Conservation (phyloP, 2,329 filamentous ascomycete species). For the Neopestalotiopsis clavispora region DNA sequence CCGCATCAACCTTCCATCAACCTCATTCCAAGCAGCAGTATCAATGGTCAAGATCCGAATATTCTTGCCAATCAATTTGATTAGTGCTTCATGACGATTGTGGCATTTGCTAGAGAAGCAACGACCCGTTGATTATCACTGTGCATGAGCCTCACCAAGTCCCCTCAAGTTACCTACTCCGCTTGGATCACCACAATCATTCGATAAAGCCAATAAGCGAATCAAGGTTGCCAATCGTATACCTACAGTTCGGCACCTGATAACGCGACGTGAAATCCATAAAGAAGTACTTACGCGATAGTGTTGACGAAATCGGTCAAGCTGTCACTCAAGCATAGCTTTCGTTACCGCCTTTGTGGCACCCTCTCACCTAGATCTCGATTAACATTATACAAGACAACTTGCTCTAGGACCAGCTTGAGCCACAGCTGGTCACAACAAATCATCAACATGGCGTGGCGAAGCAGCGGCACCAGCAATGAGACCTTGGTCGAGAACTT, state of each 20-base stretch:
- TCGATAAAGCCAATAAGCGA: no score
- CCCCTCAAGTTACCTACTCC: no score
- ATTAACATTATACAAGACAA: neutral
- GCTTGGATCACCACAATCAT: no score
- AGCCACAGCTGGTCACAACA: neutral
- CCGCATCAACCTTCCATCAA: neutral
- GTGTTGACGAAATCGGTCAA: neutral
- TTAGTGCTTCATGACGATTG: no score
- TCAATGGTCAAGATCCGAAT: neutral
- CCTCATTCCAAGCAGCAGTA: neutral
- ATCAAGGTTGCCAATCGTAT: no score
- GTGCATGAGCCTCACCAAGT: no score
- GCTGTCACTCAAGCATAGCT: neutral
- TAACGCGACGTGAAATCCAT: no score
- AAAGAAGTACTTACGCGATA: neutral
- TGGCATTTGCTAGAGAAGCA: no score
- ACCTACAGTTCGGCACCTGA: no score
- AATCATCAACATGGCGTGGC: constrained; percentile 79
- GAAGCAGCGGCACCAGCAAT: constrained; percentile 78
- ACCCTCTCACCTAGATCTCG: neutral
- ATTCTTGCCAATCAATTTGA: neutral
- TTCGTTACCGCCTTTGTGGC: neutral
- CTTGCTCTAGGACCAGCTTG: constrained; percentile 22
- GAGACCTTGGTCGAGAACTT: constrained; percentile 79
- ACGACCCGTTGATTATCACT: no score